These are phyloP conservation scores for Rheum nobile DNA, from an alignment of 148 eudicot genomes.

Conservation along the genomic window DNA sequence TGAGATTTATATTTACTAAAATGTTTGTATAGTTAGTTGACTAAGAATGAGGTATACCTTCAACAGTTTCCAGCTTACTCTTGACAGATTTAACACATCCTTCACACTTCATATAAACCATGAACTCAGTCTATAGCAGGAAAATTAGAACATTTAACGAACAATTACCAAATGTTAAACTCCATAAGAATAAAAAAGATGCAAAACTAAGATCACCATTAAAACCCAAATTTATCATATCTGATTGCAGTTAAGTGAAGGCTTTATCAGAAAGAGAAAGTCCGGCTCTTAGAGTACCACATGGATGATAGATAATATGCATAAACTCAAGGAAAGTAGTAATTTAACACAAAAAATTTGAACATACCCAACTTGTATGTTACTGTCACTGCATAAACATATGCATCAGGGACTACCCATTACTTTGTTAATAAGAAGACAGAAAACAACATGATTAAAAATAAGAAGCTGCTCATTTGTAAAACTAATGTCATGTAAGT, in stretches of 20 bases:
- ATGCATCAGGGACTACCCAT: neutral
- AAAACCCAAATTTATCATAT: neutral
- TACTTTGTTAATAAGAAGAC: too few species aligned
- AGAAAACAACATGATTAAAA: too few species aligned
- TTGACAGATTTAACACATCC: slow-evolving; percentile 79
- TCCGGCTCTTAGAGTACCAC: neutral
- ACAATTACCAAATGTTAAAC: too few species aligned
- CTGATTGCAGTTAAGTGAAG: neutral
- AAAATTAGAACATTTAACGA: neutral
- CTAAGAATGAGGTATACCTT: slow-evolving; percentile 31
- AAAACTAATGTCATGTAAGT: too few species aligned
- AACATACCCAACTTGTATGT: neutral
- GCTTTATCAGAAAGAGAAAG: neutral
- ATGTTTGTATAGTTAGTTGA: neutral
- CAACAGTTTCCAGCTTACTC: slow-evolving; percentile 56
- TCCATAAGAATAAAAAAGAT: too few species aligned
- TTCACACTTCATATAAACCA: slow-evolving; percentile 96
- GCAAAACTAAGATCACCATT: neutral
- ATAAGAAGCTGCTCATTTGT: too few species aligned
- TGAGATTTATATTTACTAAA: neutral
- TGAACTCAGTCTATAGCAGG: slow-evolving; percentile 62
- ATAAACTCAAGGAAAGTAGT: too few species aligned
- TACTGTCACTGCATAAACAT: neutral
- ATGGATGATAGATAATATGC: neutral
- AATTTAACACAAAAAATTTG: neutral